Conservation (phyloP, 176 grass and related monocot genomes). For the Otatea glauca region DNA sequence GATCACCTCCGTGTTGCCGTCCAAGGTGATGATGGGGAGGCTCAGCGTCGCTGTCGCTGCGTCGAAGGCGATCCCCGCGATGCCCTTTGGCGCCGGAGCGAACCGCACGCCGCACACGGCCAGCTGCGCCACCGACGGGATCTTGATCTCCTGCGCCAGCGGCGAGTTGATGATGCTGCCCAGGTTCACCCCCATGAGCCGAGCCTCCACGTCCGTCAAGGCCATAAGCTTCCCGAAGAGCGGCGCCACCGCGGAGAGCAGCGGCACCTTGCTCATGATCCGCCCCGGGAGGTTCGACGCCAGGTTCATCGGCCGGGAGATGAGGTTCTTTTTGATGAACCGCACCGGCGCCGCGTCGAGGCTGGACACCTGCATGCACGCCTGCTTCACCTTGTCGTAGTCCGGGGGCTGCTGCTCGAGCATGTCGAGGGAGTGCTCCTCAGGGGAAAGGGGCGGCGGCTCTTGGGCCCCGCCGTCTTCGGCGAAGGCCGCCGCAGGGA, state of each 20-base stretch:
- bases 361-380: slow-evolving; percentile 37
- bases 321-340: slow-evolving; percentile 40
- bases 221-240: neutral
- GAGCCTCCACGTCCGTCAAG: neutral
- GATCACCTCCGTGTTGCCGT: slow-evolving; percentile 66
- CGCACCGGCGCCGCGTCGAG: slow-evolving; percentile 31
- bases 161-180: slow-evolving; percentile 45
- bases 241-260: neutral
- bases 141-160: slow-evolving; percentile 71
- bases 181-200: slow-evolving; percentile 36
- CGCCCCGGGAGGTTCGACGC: slow-evolving; percentile 14
- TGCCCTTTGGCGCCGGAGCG: slow-evolving; percentile 40
- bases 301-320: slow-evolving; percentile 39
- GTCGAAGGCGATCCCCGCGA: slow-evolving; percentile 56
- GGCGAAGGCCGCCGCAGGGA: slow-evolving; percentile 31
- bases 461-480: neutral
- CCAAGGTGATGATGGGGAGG: slow-evolving; percentile 63
- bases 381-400: slow-evolving; percentile 58
- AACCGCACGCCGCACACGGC: slow-evolving; percentile 57
- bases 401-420: slow-evolving; percentile 46
- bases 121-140: slow-evolving; percentile 70
- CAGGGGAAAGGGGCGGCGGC: neutral
- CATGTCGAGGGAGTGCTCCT: slow-evolving; percentile 36
- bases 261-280: slow-evolving; percentile 35
- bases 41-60: slow-evolving; percentile 41